Conservation (phyloP, 78 protist species). For the Planoprotostelium fungivorum region DNA sequence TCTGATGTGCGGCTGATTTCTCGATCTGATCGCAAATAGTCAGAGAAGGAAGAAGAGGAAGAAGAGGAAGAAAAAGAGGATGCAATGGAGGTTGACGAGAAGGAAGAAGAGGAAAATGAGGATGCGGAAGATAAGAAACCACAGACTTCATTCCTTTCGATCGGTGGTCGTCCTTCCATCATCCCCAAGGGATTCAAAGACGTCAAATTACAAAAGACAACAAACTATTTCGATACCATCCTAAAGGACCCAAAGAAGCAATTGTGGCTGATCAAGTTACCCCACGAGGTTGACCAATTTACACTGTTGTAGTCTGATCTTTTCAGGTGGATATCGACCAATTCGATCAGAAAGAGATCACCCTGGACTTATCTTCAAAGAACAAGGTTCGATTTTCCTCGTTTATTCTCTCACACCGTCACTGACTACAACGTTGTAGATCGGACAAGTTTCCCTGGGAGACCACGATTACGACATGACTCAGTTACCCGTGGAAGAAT, state of each 20-base stretch:
- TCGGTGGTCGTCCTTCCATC: neutral
- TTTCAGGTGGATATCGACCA: neutral
- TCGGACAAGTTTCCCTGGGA: neutral
- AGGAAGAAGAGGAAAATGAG: neutral
- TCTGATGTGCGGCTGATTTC: too few relatives aligned
- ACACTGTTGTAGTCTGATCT: too few relatives aligned
- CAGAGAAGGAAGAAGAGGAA: neutral
- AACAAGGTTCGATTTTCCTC: neutral
- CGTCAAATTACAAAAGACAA: neutral
- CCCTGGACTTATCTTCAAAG: neutral
- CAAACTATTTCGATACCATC: neutral
- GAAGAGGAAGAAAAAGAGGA: neutral
- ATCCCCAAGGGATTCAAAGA: neutral
- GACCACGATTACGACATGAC: neutral
- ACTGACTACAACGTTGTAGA: too few relatives aligned
- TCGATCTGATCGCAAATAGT: too few relatives aligned
- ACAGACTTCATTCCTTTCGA: too few relatives aligned
- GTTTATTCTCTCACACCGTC: neutral
- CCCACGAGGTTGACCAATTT: neutral
- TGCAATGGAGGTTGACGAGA: neutral
- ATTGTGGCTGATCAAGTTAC: neutral
- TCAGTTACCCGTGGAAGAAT: neutral
- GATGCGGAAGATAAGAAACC: neutral
- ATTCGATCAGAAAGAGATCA: neutral
- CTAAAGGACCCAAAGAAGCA: neutral